Evolutionary conservation across 306 rosid species (phyloP).

Genomic region (Quercus berberidifolia): DNA sequence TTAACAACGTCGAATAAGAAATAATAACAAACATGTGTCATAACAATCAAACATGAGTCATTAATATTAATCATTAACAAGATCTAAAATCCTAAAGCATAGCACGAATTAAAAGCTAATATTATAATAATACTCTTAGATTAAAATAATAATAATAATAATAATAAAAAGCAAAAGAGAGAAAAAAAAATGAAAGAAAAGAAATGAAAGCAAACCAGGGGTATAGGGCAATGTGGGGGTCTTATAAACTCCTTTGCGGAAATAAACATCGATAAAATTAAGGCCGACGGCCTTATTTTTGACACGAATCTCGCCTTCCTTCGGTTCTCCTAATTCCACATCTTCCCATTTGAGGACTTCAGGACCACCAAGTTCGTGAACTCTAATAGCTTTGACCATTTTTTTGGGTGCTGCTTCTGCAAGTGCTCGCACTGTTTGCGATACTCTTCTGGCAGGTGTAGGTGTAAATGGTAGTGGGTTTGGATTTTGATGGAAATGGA

Average conservation of each 20-base stretch:
- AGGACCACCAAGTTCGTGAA: constrained; percentile 76
- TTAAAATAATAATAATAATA: too few relatives aligned
- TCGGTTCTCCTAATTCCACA: constrained; percentile 72
- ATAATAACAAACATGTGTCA: too few relatives aligned
- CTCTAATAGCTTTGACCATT: constrained; percentile 74
- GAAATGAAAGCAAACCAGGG: constrained; percentile 37
- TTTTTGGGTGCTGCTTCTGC: constrained; percentile 2
- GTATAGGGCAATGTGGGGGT: constrained; percentile 57
- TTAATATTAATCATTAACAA: too few relatives aligned
- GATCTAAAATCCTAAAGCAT: too few relatives aligned
- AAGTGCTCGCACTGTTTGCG: constrained; percentile 9
- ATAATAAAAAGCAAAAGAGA: too few relatives aligned
- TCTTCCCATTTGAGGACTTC: constrained; percentile 85
- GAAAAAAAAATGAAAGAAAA: background rate
- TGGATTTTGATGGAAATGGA: background rate
- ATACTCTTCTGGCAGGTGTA: background rate
- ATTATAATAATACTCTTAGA: too few relatives aligned
- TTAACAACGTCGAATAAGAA: too few relatives aligned
- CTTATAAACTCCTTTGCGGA: constrained; percentile 77
- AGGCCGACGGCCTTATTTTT: constrained; percentile 78
- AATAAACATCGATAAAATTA: constrained; percentile 81
- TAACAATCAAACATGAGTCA: too few relatives aligned
- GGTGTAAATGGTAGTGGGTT: background rate
- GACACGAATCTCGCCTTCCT: constrained; percentile 76
- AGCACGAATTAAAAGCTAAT: too few relatives aligned